Conservation (phyloP, 1,284 basidiomycete species). For the Moesziomyces sp. region DNA sequence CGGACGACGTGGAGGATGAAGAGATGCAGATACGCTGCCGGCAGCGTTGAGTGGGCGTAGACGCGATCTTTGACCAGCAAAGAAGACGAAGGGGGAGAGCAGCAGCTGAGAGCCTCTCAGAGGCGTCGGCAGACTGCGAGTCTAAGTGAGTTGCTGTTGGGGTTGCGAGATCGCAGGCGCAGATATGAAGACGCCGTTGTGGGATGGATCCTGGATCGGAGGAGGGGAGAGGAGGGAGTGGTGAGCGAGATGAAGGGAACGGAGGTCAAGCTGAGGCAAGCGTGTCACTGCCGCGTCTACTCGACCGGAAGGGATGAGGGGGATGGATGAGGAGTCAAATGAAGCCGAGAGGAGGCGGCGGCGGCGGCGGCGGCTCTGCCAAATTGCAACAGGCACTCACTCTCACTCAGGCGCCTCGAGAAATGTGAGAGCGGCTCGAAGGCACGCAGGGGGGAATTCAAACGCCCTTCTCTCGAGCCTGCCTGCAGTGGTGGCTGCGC, state of each 20-base stretch:
- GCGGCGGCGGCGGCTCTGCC: no score
- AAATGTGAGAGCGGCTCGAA: not conserved
- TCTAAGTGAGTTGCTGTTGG: conserved; percentile 1
- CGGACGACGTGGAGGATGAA: not conserved
- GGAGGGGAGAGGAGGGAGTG: not conserved
- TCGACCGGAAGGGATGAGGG: conserved; percentile 1
- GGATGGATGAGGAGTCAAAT: not conserved
- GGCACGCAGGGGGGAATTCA: no score
- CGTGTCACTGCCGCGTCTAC: no score
- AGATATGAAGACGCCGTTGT: conserved; percentile 6
- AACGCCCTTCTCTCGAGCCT: no score
- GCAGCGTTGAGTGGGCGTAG: not conserved
- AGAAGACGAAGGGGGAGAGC: not conserved
- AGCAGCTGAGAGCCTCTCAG: conserved; percentile 15
- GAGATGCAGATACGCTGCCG: not conserved
- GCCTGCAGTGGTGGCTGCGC: no score
- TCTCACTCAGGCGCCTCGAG: not conserved
- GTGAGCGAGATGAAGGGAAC: not conserved
- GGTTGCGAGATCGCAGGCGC: not conserved
- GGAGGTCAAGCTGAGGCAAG: not conserved
- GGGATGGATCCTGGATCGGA: not conserved
- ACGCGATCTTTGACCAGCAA: conserved; percentile 31
- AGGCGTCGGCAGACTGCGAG: conserved; percentile 9
- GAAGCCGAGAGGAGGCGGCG: not conserved
- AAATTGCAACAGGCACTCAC: no score